Conservation (phyloP, 2,329 filamentous ascomycete species). For the Pestalotiopsis sp. region DNA sequence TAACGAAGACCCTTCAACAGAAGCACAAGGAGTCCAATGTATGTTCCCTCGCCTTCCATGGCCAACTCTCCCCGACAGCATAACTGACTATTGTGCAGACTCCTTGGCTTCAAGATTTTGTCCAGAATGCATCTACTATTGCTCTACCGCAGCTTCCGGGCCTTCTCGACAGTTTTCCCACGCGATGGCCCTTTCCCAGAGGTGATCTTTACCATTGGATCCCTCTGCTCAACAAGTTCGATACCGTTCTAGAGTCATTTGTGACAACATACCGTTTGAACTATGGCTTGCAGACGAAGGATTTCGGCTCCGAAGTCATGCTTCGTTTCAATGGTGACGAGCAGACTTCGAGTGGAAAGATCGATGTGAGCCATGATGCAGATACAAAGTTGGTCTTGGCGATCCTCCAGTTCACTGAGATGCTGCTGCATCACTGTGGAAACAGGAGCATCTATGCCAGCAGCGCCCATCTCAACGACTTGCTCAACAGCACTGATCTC, state of each 20-base stretch:
- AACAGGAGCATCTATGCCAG: constrained; percentile 96
- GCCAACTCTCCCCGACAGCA: constrained; percentile 5
- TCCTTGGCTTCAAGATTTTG: constrained; percentile 81
- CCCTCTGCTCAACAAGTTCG: constrained; percentile 87
- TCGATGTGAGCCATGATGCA: constrained; percentile 60
- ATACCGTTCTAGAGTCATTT: constrained; percentile 81
- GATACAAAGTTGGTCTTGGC: constrained; percentile 79
- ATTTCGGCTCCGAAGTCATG: constrained; percentile 70
- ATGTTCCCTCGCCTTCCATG: constrained; percentile 30
- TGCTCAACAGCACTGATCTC: constrained; percentile 84
- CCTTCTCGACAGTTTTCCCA: constrained; percentile 78
- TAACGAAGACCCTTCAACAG: constrained; percentile 64
- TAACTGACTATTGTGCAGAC: constrained; percentile 59
- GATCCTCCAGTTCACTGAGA: constrained; percentile 80
- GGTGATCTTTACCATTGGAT: constrained; percentile 99
- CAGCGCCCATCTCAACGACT: constrained; percentile 82
- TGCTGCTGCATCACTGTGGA: constrained; percentile 91
- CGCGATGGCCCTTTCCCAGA: constrained; percentile 90
- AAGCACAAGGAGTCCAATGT: constrained; percentile 70
- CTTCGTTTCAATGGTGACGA: constrained; percentile 50
- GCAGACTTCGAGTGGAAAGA: constrained; percentile 48
- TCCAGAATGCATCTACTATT: constrained; percentile 66
- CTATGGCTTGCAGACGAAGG: constrained; percentile 75
- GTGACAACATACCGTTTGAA: constrained; percentile 78
- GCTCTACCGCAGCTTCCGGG: constrained; percentile 76